phyloP scores from a whole-genome alignment of 768 basidiomycete species.

The Suillus brevipes region DNA sequence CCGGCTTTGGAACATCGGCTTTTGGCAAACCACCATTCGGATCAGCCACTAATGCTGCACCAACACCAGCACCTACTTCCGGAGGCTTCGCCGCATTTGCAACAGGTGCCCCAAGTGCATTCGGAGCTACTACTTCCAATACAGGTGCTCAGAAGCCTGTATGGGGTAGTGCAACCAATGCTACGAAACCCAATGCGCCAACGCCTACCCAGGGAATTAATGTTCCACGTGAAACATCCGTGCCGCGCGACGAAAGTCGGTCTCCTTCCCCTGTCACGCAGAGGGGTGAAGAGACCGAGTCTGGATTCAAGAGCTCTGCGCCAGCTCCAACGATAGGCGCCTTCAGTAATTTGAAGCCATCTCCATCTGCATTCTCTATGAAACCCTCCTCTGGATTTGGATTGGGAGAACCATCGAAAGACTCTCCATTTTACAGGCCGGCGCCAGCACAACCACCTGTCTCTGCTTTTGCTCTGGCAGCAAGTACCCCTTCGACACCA shows the following conservation, averaged over 20 bases:
- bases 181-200: conserved; percentile 11
- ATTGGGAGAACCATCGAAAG: conserved; percentile 36
- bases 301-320: conserved; percentile 21
- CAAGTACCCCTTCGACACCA: conserved; percentile 22
- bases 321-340: conserved; percentile 34
- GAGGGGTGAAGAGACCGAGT: conserved; percentile 9
- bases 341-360: conserved; percentile 40
- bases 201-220: conserved; percentile 11
- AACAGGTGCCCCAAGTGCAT: conserved; percentile 27
- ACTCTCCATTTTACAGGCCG: conserved; percentile 57
- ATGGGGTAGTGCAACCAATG: conserved; percentile 17
- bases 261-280: conserved; percentile 28
- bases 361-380: conserved; percentile 33
- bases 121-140: conserved; percentile 25
- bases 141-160: conserved; percentile 20
- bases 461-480: conserved; percentile 39
- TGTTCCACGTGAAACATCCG: conserved; percentile 15
- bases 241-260: conserved; percentile 24
- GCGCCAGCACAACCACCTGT: conserved; percentile 33
- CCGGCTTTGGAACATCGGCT: conserved; percentile 38
- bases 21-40: conserved; percentile 40
- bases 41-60: conserved; percentile 17
- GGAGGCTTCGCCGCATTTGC: conserved; percentile 42
- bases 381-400: conserved; percentile 37
- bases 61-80: conserved; percentile 17